A percentile compares a stretch with the other conserved stretches of the same genome.
phyloP scores from a whole-genome alignment of 2,329 filamentous ascomycete genomes.

The Exutisphaerella laricina region DNA sequence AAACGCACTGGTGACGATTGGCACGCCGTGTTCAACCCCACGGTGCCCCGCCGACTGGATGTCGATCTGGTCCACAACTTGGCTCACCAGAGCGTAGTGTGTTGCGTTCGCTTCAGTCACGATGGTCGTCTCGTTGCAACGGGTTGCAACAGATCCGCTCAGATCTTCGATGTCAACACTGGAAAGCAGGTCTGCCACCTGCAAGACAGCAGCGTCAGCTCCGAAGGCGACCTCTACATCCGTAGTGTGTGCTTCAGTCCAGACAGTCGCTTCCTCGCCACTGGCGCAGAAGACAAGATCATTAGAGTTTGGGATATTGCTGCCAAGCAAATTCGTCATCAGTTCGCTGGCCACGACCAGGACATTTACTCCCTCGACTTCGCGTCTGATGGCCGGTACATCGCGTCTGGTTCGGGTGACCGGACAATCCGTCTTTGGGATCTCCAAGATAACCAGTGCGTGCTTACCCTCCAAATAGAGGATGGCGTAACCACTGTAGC shows the following conservation, averaged over 20 bases:
- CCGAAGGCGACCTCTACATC: constrained; percentile 91
- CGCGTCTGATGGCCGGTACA: constrained; percentile 84
- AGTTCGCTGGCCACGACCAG: constrained; percentile 95
- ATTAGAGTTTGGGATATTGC: constrained; percentile 97
- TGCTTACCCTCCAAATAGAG: constrained; percentile 84
- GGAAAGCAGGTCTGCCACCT: constrained; percentile 85
- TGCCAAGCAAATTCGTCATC: constrained; percentile 75
- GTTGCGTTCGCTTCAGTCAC: constrained; percentile 93
- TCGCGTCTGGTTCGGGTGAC: constrained; percentile 92
- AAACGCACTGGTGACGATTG: constrained; percentile 90
- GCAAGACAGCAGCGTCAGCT: constrained; percentile 81
- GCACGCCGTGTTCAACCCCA: constrained; percentile 92
- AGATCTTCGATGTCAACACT: constrained; percentile 89
- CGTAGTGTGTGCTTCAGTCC: constrained; percentile 98
- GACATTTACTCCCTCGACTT: constrained; percentile 98
- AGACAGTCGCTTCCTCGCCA: constrained; percentile 87
- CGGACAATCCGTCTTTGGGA: constrained; percentile 95
- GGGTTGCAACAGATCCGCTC: constrained; percentile 96
- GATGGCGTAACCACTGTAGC: constrained; percentile 97
- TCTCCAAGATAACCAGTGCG: constrained; percentile 75
- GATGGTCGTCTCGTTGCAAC: constrained; percentile 96
- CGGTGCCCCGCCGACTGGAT: constrained; percentile 81
- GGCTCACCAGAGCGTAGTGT: constrained; percentile 91
- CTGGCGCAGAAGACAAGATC: constrained; percentile 94
- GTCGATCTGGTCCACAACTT: constrained; percentile 92